Base-by-base conservation (phyloP, 208 protist genomes). In the Acanthamoeba lenticulata region DNA sequence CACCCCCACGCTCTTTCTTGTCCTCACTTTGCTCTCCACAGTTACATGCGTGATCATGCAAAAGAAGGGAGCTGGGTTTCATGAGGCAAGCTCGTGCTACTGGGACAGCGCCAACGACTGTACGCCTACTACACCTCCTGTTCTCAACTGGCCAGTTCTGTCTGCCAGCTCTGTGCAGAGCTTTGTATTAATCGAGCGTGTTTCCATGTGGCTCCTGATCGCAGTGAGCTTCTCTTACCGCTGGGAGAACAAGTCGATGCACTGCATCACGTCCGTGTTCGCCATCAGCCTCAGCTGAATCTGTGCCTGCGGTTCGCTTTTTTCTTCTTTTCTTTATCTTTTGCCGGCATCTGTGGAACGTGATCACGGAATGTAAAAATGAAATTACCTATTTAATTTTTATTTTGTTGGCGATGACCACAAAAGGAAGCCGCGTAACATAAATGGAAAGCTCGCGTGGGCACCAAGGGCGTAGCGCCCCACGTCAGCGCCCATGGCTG, bases 11-110 rank as follows among this genome's bases (percentile, higher is more conserved):
- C 24, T n/a, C 27, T 21, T 27, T 65, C 27, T 34, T n/a, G 27
- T 27, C 32, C 27, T 65, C 49, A n/a, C 52, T 2, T 32, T 19
- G 21, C 32, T 32, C 21, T 72, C 24, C 47, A 40, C 81, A 97
- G 97, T 98, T 1, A 97, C 95, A 5, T 97, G 96, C 86, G 81
- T 97, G 3, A 98, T 98, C 24, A 96, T 98, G 94, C 98, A 98
- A 94, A 98, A 98, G 94, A 97, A 97, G 55, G 97, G 97, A 32
- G 97, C 97, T 19, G 97, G 97, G 2, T 95, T 98, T 38, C 97
- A 98, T 92, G 96, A 95, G 44, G 95, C 97, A 6, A 96, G 67
- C 21, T 97, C 97, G 9, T 98, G 97, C 95, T 97, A 96, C 94
- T 98, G 97, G 97, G 97, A 98, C 92, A 96, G 91, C 45, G 32